Evolutionary conservation across 805 yeast species (phyloP), one percentile per base, ranked within the genome.

Genomic region (Pichia cephalocereana): DNA sequence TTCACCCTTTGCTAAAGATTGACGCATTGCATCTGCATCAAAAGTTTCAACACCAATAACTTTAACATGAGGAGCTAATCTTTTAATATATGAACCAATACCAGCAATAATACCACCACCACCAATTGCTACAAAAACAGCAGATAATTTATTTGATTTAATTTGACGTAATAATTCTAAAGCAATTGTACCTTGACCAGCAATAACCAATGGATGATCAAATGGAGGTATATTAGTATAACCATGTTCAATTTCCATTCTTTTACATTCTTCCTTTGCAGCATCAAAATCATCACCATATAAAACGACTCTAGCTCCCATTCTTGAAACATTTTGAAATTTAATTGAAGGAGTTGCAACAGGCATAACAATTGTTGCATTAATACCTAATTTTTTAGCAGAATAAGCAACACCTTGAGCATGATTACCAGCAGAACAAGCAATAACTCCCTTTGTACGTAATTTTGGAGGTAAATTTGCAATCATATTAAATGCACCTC

Each of bases 381-480:
- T 93, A 46, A 93, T 88, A 28, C 83, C 83, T 60, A 93, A 71
- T 51, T 83, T 79, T 51, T 79, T 80, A 5, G 98, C 96, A 23
- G 96, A 84, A 63, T 68, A 91, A 0, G 99, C 99, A 14, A 93
- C 98, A 56, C 99, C 99, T 64, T 93, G 99, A 1, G 99, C 99
- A 59, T 93, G 99, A 66, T 93, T 93, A 36, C 99, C 99, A 5
- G 99, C 99, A 31, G 97, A 88, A 60, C 98, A 93, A 0, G 98
- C 97, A 62, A 95, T 85, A 47, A 93, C 97, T 57, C 99, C 99
- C 44, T 76, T 72, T 64, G 87, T 58, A 54, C 82, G 75, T 57
- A 82, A 71, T 42, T 75, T 78, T n/a, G 77, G 68, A 46, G 81
- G 79, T 44, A 93, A 68, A 58, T 91, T 86, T 36, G 98, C 95